Conservation (phyloP, 2,329 filamentous ascomycete species). For the Tothia fuscella region DNA sequence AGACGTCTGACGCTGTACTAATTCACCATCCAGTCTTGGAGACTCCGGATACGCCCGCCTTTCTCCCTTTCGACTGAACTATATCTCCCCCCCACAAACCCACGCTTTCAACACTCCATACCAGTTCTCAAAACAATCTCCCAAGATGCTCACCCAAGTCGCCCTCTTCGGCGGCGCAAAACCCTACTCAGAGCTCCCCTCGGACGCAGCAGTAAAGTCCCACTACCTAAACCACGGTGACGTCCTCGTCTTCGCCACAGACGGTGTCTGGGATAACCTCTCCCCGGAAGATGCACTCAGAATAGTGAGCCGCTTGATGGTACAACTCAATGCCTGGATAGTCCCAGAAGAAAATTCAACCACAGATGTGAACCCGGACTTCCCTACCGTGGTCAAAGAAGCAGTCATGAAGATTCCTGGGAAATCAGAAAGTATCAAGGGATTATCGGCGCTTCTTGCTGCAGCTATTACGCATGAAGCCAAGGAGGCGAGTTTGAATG, state of each 20-base stretch:
- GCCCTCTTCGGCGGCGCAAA: conserved; percentile 59
- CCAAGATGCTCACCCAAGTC: conserved; percentile 65
- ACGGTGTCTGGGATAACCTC: conserved; percentile 93
- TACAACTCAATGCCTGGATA: conserved; percentile 61
- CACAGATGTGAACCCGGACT: conserved; percentile 38
- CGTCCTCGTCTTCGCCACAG: conserved; percentile 84
- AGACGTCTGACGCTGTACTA: conserved; percentile 10
- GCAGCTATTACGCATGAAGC: conserved; percentile 69
- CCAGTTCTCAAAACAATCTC: conserved; percentile 80
- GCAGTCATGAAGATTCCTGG: neutral
- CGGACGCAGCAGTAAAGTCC: conserved; percentile 68
- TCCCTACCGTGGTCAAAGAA: conserved; percentile 28
- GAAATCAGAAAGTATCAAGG: neutral
- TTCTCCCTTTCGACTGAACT: conserved; percentile 72
- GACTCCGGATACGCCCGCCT: conserved; percentile 90
- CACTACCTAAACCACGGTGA: conserved; percentile 78
- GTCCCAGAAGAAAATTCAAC: conserved; percentile 38
- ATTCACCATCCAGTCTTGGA: conserved; percentile 45
- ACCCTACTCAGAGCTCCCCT: conserved; percentile 70
- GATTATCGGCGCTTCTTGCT: conserved; percentile 67
- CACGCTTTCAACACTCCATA: conserved; percentile 98
- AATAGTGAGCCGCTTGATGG: conserved; percentile 68
- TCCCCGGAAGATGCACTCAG: conserved; percentile 80
- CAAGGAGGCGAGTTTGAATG: conserved; percentile 72
- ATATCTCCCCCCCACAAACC: conserved; percentile 74